Conservation (phyloP, 108 stramenopile species). For the Skeletonema grethae region DNA sequence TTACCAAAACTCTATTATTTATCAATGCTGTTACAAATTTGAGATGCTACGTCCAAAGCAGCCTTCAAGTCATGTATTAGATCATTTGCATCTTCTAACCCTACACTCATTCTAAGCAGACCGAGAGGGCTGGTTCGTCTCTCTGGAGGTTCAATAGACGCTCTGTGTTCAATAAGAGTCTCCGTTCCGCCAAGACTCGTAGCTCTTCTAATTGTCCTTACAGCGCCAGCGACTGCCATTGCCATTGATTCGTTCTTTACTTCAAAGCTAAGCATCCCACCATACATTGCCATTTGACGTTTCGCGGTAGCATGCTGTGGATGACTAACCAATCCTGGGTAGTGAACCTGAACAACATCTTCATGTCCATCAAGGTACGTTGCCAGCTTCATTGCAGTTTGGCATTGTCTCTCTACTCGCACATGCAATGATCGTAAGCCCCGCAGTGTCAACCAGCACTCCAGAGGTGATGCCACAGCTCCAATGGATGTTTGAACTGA, state of each 20-base stretch:
- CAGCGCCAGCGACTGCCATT: constrained; percentile 78
- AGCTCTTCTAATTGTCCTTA: constrained; percentile 75
- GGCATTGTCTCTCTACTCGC: constrained; percentile 70
- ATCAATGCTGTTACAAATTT: neutral
- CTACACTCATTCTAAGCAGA: constrained; percentile 88
- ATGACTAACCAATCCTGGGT: constrained; percentile 90
- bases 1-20: no score
- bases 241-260: constrained; percentile 66
- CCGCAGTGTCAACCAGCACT: constrained; percentile 88
- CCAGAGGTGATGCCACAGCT: constrained; percentile 81
- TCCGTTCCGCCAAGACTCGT: constrained; percentile 97
- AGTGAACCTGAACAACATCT: constrained; percentile 71
- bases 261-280: constrained; percentile 94
- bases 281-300: constrained; percentile 67
- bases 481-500: constrained; percentile 60
- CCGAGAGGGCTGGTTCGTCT: constrained; percentile 74
- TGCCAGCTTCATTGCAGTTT: constrained; percentile 65
- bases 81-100: constrained; percentile 86
- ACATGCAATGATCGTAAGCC: constrained; percentile 84
- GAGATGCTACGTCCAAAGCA: constrained; percentile 56
- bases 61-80: constrained; percentile 75
- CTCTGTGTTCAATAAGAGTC: constrained; percentile 91
- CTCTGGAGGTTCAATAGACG: constrained; percentile 88
- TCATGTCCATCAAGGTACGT: constrained; percentile 53
- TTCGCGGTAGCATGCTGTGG: constrained; percentile 84